phyloP scores from a whole-genome alignment of 306 rosid species.

The Quercus berberidifolia region DNA sequence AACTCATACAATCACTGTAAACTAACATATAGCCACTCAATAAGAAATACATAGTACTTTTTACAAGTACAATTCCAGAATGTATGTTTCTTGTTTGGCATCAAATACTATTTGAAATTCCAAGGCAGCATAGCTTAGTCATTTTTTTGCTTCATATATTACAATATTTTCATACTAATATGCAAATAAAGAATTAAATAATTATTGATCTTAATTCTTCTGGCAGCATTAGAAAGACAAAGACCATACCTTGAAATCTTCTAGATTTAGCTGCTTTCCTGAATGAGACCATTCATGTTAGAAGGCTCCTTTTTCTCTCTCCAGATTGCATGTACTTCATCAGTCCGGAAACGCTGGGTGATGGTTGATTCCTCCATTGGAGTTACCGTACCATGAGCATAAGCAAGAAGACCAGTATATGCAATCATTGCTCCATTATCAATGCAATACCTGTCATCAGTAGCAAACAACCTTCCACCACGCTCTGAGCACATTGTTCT shows the following conservation, averaged over 20 bases:
- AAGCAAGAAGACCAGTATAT: slow-evolving; percentile 88
- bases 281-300: slow-evolving; percentile 22
- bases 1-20: too few species aligned
- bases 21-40: background rate
- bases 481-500: slow-evolving; percentile 87
- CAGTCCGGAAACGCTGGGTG: slow-evolving; percentile 88
- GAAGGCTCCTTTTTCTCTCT: slow-evolving; percentile 43
- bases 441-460: slow-evolving; percentile 88
- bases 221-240: background rate
- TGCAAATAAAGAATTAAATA: background rate
- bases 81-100: background rate
- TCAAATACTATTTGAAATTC: background rate
- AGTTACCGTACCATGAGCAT: slow-evolving; percentile 62
- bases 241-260: background rate
- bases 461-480: slow-evolving; percentile 86
- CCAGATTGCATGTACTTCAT: slow-evolving; percentile 93
- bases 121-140: background rate
- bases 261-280: slow-evolving; percentile 12
- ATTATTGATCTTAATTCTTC: background rate
- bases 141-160: background rate
- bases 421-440: slow-evolving; percentile 99
- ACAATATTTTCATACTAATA: background rate
- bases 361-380: slow-evolving; percentile 69
- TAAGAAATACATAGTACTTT: background rate
- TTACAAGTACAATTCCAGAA: background rate